These are phyloP conservation scores for Globisporangium takayamanum DNA, from an alignment of 352 stramenopile species.

Conservation along the genomic window DNA sequence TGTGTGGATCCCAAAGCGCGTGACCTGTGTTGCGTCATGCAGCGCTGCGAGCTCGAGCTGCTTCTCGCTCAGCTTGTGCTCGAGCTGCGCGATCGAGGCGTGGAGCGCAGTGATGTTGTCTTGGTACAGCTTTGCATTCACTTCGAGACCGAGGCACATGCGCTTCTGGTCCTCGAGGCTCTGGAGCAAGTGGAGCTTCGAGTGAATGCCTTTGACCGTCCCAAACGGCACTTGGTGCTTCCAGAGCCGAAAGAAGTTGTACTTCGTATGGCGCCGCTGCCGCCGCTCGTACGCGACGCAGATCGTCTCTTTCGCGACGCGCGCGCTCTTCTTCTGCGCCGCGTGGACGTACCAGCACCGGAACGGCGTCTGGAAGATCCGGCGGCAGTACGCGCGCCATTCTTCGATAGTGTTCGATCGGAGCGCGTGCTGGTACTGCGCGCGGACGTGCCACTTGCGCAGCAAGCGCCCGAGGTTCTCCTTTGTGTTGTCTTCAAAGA, in stretches of 20 bases:
- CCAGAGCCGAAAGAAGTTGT: constrained; percentile 77
- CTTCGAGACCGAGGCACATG: constrained; percentile 56
- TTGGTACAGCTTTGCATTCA: constrained; percentile 49
- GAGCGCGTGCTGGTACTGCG: constrained; percentile 49
- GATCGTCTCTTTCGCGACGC: constrained; percentile 52
- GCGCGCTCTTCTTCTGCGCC: constrained; percentile 24
- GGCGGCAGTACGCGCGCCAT: constrained; percentile 53
- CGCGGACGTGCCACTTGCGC: constrained; percentile 41
- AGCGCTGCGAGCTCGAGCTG: constrained; percentile 55
- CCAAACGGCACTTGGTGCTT: constrained; percentile 75
- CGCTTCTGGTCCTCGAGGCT: constrained; percentile 77
- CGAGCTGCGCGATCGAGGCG: constrained; percentile 43
- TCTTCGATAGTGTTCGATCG: constrained; percentile 41
- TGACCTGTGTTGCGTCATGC: constrained; percentile 54
- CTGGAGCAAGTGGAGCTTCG: constrained; percentile 49
- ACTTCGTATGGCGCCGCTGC: constrained; percentile 56
- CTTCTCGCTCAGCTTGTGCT: constrained; percentile 53
- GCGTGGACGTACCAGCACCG: constrained; percentile 57
- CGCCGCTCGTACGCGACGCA: constrained; percentile 63
- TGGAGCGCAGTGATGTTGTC: constrained; percentile 57
- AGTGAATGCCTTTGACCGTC: constrained; percentile 59
- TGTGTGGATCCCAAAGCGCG: constrained; percentile 61
- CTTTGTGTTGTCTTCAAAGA: constrained; percentile 59
- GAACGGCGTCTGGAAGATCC: constrained; percentile 72
- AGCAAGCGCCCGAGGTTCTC: constrained; percentile 33